Evolutionary conservation across 2,329 filamentous ascomycete genomes (phyloP).

Genomic region (Fusarium sp.): DNA sequence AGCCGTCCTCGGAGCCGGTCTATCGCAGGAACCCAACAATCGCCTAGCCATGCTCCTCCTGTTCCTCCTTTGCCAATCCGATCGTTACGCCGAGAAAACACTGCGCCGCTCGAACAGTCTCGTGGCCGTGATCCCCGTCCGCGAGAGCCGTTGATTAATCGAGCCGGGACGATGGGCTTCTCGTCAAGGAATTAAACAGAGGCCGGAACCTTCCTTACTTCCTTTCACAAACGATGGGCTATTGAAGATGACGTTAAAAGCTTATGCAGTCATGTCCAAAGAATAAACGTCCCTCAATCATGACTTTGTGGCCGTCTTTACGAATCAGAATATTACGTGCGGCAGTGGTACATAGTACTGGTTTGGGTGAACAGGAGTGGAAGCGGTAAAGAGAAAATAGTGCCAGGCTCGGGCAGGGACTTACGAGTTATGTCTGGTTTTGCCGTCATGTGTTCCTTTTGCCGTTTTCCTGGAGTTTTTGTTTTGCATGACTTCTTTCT

Average conservation of each 20-base stretch:
- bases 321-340: background rate
- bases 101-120: constrained; percentile 31
- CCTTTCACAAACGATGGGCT: background rate
- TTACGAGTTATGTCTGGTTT: background rate
- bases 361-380: background rate
- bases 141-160: constrained; percentile 47
- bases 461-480: background rate
- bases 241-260: constrained; percentile 24
- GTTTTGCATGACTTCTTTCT: background rate
- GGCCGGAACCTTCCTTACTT: background rate
- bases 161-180: constrained; percentile 40
- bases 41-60: constrained; percentile 32
- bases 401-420: background rate
- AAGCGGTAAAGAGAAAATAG: background rate
- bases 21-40: constrained; percentile 30
- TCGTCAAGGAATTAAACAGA: constrained; percentile 26
- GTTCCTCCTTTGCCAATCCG: constrained; percentile 45
- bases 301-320: background rate
- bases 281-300: background rate
- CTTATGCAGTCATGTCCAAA: constrained; percentile 33
- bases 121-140: constrained; percentile 43
- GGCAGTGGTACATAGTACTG: background rate
- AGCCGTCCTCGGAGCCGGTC: constrained; percentile 44
- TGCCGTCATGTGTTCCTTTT: constrained; percentile 8
- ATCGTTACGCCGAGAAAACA: constrained; percentile 43